Conservation (phyloP, 805 yeast species). For the Nakazawaea anatomiae region DNA sequence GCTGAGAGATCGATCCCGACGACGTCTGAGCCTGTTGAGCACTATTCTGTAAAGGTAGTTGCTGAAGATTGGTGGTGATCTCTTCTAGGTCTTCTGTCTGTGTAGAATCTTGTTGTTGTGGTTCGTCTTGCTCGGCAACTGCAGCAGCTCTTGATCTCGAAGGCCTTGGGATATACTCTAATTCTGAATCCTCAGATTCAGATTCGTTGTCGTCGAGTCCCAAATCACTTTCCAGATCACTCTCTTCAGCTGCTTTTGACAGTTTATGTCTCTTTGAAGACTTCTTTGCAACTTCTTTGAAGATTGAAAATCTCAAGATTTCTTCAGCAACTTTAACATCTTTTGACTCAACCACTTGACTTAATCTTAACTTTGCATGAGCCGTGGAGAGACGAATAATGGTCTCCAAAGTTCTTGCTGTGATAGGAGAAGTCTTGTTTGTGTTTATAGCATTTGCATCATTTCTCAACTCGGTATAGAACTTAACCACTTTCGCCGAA, state of each 20-base stretch:
- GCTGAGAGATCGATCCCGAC: constrained; percentile 38
- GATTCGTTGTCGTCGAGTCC: constrained; percentile 25
- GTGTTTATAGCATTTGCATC: constrained; percentile 57
- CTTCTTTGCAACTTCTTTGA: constrained; percentile 59
- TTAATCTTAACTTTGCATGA: constrained; percentile 91
- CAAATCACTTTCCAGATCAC: constrained; percentile 15
- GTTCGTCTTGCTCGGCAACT: constrained; percentile 24
- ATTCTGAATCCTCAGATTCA: constrained; percentile 14
- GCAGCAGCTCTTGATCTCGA: constrained; percentile 17
- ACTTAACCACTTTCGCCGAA: constrained; percentile 70
- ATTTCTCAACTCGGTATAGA: constrained; percentile 79
- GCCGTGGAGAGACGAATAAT: constrained; percentile 92
- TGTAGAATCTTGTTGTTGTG: constrained; percentile 22
- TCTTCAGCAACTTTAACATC: constrained; percentile 88
- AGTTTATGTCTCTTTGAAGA: constrained; percentile 25
- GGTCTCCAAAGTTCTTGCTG: constrained; percentile 97
- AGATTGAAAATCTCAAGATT: constrained; percentile 76
- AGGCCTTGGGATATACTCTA: constrained; percentile 7
- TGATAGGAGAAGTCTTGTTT: constrained; percentile 84
- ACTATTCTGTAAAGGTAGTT: not conserved
- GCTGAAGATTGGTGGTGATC: constrained; percentile 5
- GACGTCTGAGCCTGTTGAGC: not conserved
- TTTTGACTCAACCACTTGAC: constrained; percentile 61
- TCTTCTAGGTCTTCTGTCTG: constrained; percentile 17
- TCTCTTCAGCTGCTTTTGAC: constrained; percentile 15